These are phyloP conservation scores for Amanita phalloides DNA, from an alignment of 768 basidiomycete species.

Conservation along the genomic window DNA sequence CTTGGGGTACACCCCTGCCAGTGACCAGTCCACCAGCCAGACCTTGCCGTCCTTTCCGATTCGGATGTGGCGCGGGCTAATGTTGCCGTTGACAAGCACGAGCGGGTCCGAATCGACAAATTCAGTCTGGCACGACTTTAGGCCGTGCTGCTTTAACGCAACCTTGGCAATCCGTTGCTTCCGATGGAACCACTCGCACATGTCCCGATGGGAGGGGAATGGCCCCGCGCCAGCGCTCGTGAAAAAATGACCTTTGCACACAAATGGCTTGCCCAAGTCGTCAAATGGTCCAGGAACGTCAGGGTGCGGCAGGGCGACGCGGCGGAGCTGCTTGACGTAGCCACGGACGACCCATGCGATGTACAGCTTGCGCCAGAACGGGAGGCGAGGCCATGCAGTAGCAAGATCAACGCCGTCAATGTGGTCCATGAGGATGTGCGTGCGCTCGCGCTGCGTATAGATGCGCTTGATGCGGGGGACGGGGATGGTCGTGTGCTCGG, in stretches of 20 bases:
- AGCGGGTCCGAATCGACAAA: conserved; percentile 13
- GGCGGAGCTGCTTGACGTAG: conserved; percentile 13
- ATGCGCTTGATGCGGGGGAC: conserved; percentile 11
- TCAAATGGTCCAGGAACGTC: conserved; percentile 9
- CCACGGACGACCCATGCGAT: conserved; percentile 13
- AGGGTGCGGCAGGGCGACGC: conserved; percentile 4
- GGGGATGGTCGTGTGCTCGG: conserved; percentile 11
- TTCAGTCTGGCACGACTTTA: neutral
- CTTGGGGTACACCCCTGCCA: conserved; percentile 12
- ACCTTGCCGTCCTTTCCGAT: conserved; percentile 11
- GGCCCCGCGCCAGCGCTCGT: conserved; percentile 5
- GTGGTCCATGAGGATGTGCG: conserved; percentile 10
- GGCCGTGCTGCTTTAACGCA: conserved; percentile 2
- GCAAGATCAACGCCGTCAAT: conserved; percentile 10
- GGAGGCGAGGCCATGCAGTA: conserved; percentile 9
- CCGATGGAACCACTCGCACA: conserved; percentile 9
- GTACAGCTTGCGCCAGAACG: conserved; percentile 8
- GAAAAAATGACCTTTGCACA: conserved; percentile 7
- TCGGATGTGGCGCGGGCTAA: conserved; percentile 12
- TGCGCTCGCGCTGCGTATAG: conserved; percentile 4
- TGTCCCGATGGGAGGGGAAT: conserved; percentile 10
- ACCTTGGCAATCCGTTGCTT: neutral
- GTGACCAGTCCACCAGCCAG: conserved; percentile 15
- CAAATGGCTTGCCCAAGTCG: neutral
- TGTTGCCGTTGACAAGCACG: conserved; percentile 13